Percentiles rank a stretch among this genome's conserved stretches.
Conservation (phyloP, 1,139 yeast genomes). For the Magnusiomyces clavatus region DNA sequence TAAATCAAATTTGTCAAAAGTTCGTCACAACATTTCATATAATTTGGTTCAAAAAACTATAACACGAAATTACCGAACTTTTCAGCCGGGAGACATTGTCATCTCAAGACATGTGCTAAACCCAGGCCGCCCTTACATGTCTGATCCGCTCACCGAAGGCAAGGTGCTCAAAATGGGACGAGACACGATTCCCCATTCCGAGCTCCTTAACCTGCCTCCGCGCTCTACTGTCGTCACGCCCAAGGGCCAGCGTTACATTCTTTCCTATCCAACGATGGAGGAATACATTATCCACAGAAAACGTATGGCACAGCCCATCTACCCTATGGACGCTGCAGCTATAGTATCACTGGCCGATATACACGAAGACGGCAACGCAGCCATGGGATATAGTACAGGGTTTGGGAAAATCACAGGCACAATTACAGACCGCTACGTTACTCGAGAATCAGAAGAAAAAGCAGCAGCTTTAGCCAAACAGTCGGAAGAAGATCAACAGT, state of each 20-base stretch:
- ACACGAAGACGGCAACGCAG: constrained; percentile 29
- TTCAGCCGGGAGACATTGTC: constrained; percentile 13
- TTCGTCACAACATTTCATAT: no score
- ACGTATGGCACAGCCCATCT: constrained; percentile 44
- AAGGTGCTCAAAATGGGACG: constrained; percentile 8
- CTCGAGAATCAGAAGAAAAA: constrained; percentile 10
- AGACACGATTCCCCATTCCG: constrained; percentile 9
- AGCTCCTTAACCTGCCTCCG: constrained; percentile 10
- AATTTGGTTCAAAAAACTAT: no score
- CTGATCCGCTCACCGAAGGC: constrained; percentile 9
- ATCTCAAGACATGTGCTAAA: constrained; percentile 14
- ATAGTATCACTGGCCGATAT: constrained; percentile 41
- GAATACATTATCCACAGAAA: constrained; percentile 36
- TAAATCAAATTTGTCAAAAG: no score
- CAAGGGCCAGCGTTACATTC: constrained; percentile 22
- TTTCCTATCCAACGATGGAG: constrained; percentile 37
- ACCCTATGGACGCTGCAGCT: constrained; percentile 41
- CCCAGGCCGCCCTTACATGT: constrained; percentile 13
- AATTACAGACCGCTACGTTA: constrained; percentile 17
- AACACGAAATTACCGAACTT: constrained; percentile 4
- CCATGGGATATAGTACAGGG: constrained; percentile 1
- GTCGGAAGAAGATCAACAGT: constrained; percentile 4
- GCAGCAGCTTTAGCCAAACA: background rate
- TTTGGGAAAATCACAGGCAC: constrained; percentile 26
- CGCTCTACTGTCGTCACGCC: constrained; percentile 9